Evolutionary conservation across 2,329 filamentous ascomycete species (phyloP).

Genomic region (Intubia oerlemansii): DNA sequence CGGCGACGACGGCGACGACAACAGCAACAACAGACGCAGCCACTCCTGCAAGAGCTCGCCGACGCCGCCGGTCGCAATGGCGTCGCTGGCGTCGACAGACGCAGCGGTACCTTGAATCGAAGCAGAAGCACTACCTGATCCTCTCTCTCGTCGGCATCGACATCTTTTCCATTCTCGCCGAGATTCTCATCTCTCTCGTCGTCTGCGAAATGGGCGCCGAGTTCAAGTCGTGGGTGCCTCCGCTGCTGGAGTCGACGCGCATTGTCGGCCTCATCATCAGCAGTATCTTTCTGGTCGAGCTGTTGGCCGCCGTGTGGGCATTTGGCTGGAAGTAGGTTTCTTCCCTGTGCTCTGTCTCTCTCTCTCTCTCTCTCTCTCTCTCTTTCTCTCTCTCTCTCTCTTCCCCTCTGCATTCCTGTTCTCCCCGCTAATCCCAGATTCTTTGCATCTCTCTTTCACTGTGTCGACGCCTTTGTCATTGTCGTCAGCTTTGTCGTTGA

Average conservation of each 20-base stretch:
- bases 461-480: conserved; percentile 43
- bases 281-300: conserved; percentile 41
- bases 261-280: conserved; percentile 36
- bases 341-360: background rate
- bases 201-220: conserved; percentile 22
- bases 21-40: too few relatives aligned
- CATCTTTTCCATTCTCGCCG: conserved; percentile 21
- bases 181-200: conserved; percentile 25
- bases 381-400: background rate
- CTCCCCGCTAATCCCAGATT: too few relatives aligned
- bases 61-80: too few relatives aligned
- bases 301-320: conserved; percentile 31
- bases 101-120: conserved; percentile 8
- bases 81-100: conserved; percentile 5
- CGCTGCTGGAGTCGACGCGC: conserved; percentile 20
- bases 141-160: conserved; percentile 23
- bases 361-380: background rate
- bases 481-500: conserved; percentile 39
- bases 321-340: conserved; percentile 24
- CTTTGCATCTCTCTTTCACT: conserved; percentile 36
- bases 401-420: background rate
- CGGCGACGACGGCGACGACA: too few relatives aligned
- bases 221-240: conserved; percentile 19
- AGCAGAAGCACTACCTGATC: conserved; percentile 22
- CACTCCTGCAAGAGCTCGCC: too few relatives aligned